These are phyloP conservation scores for Amphichorda felina DNA, from an alignment of 2,329 filamentous ascomycete genomes.

Conservation along the genomic window DNA sequence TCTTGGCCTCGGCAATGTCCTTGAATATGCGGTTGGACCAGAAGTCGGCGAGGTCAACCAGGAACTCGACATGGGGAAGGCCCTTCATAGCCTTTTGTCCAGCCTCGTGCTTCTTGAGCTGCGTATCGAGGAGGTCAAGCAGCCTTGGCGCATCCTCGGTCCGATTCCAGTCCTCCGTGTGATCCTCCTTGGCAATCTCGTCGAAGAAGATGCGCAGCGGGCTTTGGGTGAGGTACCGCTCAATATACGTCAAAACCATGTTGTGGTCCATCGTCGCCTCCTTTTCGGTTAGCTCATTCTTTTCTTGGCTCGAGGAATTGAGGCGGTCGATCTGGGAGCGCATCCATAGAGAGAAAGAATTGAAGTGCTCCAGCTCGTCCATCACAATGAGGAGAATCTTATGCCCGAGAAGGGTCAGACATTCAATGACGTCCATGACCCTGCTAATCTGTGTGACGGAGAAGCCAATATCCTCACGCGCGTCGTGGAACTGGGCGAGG, in stretches of 20 bases:
- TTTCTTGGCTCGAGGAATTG: conserved; percentile 45
- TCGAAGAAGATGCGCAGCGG: conserved; percentile 51
- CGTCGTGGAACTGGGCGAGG: conserved; percentile 67
- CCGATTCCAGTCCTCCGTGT: conserved; percentile 30
- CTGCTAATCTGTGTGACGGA: conserved; percentile 49
- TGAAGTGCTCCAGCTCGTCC: conserved; percentile 68
- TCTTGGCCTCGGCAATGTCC: conserved; percentile 57
- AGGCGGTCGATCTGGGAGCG: conserved; percentile 72
- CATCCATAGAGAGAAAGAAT: conserved; percentile 73
- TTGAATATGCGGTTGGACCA: conserved; percentile 52
- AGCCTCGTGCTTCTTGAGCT: conserved; percentile 32
- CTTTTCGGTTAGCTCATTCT: conserved; percentile 65
- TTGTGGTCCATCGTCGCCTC: conserved; percentile 64
- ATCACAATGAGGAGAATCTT: conserved; percentile 59
- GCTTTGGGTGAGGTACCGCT: conserved; percentile 54
- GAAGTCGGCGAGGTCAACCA: conserved; percentile 44
- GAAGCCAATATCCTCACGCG: conserved; percentile 54
- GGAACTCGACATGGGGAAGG: conserved; percentile 49
- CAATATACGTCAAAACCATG: conserved; percentile 67
- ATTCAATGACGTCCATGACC: conserved; percentile 59
- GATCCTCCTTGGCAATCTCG: conserved; percentile 36
- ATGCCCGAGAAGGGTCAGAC: conserved; percentile 64
- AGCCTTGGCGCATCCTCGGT: conserved; percentile 28
- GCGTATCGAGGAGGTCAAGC: conserved; percentile 34
- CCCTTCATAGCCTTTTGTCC: conserved; percentile 35